Conservation (phyloP, 345 rosid species). For the Sonneratia alba region DNA sequence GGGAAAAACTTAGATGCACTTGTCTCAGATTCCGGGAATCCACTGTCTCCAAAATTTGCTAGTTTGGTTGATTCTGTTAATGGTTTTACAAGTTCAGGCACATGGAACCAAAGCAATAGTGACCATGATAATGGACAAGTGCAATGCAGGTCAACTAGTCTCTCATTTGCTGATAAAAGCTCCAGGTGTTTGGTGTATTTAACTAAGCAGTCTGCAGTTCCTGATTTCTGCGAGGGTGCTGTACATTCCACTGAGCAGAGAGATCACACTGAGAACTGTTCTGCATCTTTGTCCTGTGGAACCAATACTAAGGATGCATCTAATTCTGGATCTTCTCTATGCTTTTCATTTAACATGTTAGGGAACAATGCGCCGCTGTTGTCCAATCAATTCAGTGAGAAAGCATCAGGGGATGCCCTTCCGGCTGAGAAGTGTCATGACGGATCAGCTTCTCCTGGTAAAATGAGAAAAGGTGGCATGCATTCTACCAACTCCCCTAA, state of each 20-base stretch:
- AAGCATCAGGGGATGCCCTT: conserved; percentile 3
- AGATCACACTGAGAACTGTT: conserved; percentile 16
- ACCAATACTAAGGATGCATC: conserved; percentile 15
- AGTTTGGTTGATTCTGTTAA: conserved; percentile 55
- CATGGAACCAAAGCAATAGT: conserved; percentile 22
- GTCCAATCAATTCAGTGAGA: neutral
- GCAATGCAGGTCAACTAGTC: conserved; percentile 14
- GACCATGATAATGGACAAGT: conserved; percentile 10
- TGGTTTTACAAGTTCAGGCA: conserved; percentile 23
- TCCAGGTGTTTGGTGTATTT: conserved; percentile 13
- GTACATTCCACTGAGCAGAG: conserved; percentile 26
- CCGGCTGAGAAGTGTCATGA: conserved; percentile 2
- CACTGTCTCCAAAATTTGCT: conserved; percentile 69
- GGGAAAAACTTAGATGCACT: conserved; percentile 22
- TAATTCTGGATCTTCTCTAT: conserved; percentile 28
- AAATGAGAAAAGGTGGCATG: neutral
- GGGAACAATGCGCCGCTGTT: conserved; percentile 11
- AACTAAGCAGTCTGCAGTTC: conserved; percentile 21
- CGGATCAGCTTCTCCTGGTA: conserved; percentile 4
- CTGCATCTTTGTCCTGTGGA: conserved; percentile 20
- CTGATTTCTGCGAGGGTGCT: conserved; percentile 59
- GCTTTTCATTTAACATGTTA: conserved; percentile 33
- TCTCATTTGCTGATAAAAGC: conserved; percentile 17
- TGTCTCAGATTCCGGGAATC: conserved; percentile 31
- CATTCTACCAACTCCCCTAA: neutral